Base-by-base conservation (phyloP, 1,284 basidiomycete species). In the Ustilago crameri region DNA sequence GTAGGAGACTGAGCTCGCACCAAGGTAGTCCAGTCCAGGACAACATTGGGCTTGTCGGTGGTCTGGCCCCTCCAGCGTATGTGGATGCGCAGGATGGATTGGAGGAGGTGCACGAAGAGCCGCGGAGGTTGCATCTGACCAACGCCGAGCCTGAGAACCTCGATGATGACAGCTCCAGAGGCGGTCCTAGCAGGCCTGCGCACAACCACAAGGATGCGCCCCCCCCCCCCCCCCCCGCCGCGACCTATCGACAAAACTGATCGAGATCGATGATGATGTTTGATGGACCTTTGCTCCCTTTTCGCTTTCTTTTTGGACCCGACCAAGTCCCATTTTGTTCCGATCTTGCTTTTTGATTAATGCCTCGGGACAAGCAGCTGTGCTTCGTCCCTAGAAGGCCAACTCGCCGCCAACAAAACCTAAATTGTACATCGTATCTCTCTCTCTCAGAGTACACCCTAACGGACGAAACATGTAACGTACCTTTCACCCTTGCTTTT, bases 81-180 rank as follows among this genome's bases (percentile, higher is more conserved):
- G 71, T 70, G 1, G 71, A 70, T 37, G 71, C 71, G 3, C 57
- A 60, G 26, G 66, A 70, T 27, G 58, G 32, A 0, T 15, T 66
- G 23, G 63, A 72, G 34, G 59, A 72, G 49, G 43, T 72, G 3
- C 45, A 51, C 3, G 48, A 56, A 5, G 35, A 66, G 41, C 69
- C 68, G 8, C 38, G 69, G 15, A 46, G 69, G 18, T 32, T 72
- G 35, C 63, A 60, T 32, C 41, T 72, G 22, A 56, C 69, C 23
- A 72, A 72, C 40, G 69, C 69, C 2, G 69, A 72, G 43, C 69
- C 69, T 2, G 63, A 72, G 20, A 5, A 46, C 9, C 62, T 54
- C 14, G 63, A 59, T 18, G 69, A 61, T 27, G 62, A 66, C 32
- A 62, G 55, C 24, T 61, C 62, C 3, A 22, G 55, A 3, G 63